phyloP scores from a whole-genome alignment of 805 yeast species.

The Starmerella bombicola region DNA sequence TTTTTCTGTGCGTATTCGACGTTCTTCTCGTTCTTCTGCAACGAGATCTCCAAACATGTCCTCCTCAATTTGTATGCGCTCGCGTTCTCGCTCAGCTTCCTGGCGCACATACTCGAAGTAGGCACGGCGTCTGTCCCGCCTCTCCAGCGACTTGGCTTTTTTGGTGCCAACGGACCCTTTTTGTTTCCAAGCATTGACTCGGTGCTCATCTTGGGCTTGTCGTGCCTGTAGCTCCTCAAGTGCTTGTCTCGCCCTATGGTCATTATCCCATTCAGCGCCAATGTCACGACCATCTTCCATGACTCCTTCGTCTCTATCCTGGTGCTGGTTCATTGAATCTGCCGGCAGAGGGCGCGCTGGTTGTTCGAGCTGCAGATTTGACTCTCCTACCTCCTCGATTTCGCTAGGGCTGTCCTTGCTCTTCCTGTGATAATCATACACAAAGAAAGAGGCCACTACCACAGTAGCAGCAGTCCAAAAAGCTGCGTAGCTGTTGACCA shows the following conservation, averaged over 20 bases:
- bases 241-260: constrained; percentile 18
- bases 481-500: background rate
- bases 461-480: constrained; percentile 1
- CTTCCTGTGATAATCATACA: background rate
- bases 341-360: background rate
- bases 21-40: constrained; percentile 24
- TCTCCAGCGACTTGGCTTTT: constrained; percentile 28
- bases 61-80: constrained; percentile 21
- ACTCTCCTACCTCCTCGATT: constrained; percentile 9
- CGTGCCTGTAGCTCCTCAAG: constrained; percentile 17
- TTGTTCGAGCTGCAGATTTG: background rate
- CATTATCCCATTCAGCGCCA: constrained; percentile 15
- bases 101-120: constrained; percentile 28
- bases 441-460: constrained; percentile 1
- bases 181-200: constrained; percentile 22
- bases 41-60: constrained; percentile 27
- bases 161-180: constrained; percentile 26
- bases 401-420: background rate
- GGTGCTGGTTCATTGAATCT: background rate
- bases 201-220: constrained; percentile 14
- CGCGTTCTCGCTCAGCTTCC: constrained; percentile 24
- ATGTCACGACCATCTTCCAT: constrained; percentile 4
- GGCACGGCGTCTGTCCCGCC: constrained; percentile 27
- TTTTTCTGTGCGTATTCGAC: constrained; percentile 19
- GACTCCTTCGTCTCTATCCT: background rate